A percentile compares a stretch with the other conserved stretches of the same genome.
phyloP scores from a whole-genome alignment of 2,329 filamentous ascomycete species.

The Fusarium sp. region DNA sequence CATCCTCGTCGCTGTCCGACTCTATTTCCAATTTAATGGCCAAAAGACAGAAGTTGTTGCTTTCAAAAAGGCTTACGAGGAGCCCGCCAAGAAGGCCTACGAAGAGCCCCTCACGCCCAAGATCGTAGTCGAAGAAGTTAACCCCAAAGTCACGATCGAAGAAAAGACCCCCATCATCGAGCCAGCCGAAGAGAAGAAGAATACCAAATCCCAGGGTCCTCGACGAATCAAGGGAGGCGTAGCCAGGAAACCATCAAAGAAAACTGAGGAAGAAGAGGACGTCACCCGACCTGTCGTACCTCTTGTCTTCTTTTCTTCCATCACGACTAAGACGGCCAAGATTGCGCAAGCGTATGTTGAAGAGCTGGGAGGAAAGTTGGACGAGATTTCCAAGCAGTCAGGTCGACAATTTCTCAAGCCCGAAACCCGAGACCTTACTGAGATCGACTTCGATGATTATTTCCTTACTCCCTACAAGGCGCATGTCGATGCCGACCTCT shows the following conservation, averaged over 20 bases:
- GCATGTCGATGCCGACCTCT: conserved; percentile 66
- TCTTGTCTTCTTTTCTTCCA: conserved; percentile 87
- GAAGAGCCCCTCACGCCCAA: conserved; percentile 13
- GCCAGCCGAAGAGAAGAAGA: conserved; percentile 44
- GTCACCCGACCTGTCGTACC: conserved; percentile 69
- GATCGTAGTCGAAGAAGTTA: conserved; percentile 4
- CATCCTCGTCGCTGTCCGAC: conserved; percentile 53
- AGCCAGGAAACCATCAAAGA: conserved; percentile 46
- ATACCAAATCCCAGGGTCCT: conserved; percentile 55
- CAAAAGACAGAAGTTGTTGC: conserved; percentile 51
- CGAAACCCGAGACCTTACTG: conserved; percentile 79
- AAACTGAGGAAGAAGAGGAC: conserved; percentile 44
- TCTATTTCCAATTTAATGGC: conserved; percentile 56
- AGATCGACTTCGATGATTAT: conserved; percentile 92
- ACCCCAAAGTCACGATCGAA: background rate
- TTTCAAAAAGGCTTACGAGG: conserved; percentile 52
- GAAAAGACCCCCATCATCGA: conserved; percentile 36
- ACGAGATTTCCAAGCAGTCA: conserved; percentile 56
- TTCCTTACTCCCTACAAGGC: conserved; percentile 81
- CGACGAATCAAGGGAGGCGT: conserved; percentile 61
- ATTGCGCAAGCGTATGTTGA: conserved; percentile 73
- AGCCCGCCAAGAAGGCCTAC: conserved; percentile 15
- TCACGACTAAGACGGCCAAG: conserved; percentile 85
- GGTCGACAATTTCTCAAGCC: conserved; percentile 63
- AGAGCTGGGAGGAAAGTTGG: conserved; percentile 63